Base-by-base conservation (phyloP, 208 protist genomes). In the Acanthamoeba lenticulata region DNA sequence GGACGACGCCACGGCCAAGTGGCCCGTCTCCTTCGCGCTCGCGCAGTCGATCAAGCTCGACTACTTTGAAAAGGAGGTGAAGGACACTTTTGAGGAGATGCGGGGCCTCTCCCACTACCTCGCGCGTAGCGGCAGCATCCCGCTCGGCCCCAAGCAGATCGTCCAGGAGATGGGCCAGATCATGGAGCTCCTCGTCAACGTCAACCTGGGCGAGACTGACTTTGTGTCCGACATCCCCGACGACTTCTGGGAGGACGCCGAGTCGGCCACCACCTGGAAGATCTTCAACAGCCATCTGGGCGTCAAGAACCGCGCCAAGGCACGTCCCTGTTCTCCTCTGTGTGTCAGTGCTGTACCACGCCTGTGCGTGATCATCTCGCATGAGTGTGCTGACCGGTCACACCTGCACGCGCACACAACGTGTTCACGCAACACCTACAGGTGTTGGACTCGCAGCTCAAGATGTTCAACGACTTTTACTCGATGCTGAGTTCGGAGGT, bases 231-330 rank as follows among this genome's bases (percentile, higher is more conserved):
- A 83, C 74, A 83, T 83, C 42, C 74, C 74, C 42, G 74, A 83
- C 42, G 74, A 83, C 38, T 83, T 83, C 74, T 83, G 74, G 74
- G 74, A 83, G 74, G 74, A 83, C 42, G 17, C 74, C 74, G 74
- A 83, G 74, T 83, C 74, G 17, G 74, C 74, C 74, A 83, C 21
- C 74, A 83, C 74, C 21, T 83, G 74, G 74, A 83, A 83, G 74
- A 83, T 83, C 42, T 83, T 83, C 74, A 83, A 83, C 74, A 83
- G 74, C 74, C 74, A 83, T n/a, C 74, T 83, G 13, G 74, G 74
- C 36, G 74, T 83, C 40, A 83, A 83, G 74, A 83, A 83, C 74
- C 36, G 74, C 17, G 74, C 74, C 42, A 83, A 83, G 74, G 74
- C 29, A 24, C 11, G 15, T 21, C 13, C 42, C 72, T 83, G 29